Conservation (phyloP, 2,329 filamentous ascomycete genomes). For the Fusarium nurragi region DNA sequence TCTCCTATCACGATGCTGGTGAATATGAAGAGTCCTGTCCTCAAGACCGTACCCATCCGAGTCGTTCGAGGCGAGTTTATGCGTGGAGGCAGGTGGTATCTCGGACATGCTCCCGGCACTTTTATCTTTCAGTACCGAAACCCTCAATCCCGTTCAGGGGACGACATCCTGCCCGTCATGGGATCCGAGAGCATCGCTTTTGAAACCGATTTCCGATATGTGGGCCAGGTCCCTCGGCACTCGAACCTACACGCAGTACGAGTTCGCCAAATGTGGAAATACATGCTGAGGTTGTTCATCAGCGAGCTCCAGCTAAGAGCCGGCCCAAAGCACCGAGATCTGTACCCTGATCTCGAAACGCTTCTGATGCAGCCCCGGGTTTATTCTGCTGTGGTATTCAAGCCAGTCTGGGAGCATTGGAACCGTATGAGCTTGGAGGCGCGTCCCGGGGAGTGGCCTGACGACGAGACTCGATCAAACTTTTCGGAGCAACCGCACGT, state of each 20-base stretch:
- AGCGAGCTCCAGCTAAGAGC: background rate
- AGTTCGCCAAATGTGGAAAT: background rate
- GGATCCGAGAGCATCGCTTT: background rate
- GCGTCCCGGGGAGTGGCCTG: background rate
- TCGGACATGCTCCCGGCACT: constrained; percentile 39
- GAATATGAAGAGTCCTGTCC: background rate
- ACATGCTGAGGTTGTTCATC: constrained; percentile 6
- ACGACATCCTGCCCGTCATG: background rate
- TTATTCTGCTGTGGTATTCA: background rate
- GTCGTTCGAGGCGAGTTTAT: background rate
- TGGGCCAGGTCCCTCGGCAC: constrained; percentile 17
- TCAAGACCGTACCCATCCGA: background rate
- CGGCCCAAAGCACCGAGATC: background rate
- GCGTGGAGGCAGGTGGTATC: constrained; percentile 22
- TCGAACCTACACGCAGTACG: background rate
- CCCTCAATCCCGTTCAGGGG: background rate
- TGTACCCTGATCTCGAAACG: background rate
- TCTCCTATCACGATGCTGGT: background rate
- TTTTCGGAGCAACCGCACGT: background rate
- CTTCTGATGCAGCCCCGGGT: background rate
- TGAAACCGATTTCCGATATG: background rate
- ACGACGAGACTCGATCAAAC: background rate
- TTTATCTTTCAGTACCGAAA: constrained; percentile 43
- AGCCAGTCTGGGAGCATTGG: background rate
- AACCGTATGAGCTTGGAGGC: too few species aligned